A percentile compares a stretch with the other conserved stretches of the same genome.
These are phyloP conservation scores for Colletotrichum chrysophilum DNA, from an alignment of 2,329 filamentous ascomycete genomes.

Conservation along the genomic window DNA sequence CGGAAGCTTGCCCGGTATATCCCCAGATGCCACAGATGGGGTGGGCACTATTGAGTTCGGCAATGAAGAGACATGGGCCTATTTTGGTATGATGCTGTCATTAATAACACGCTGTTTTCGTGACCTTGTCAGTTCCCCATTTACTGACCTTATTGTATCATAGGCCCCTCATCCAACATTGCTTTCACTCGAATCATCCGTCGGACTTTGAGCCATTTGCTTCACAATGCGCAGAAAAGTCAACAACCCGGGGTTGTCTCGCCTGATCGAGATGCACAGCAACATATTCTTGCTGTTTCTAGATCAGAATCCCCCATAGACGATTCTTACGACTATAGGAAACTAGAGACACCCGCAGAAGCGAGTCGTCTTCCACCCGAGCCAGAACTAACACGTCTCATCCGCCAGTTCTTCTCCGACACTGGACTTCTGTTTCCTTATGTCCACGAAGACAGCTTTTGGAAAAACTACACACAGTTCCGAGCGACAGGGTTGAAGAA, in stretches of 20 bases:
- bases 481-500: conserved; percentile 28
- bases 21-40: conserved; percentile 26
- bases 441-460: conserved; percentile 29
- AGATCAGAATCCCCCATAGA: conserved; percentile 1
- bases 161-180: conserved; percentile 28
- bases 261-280: not conserved
- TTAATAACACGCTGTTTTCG: not conserved
- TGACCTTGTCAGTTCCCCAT: not conserved
- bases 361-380: conserved; percentile 23
- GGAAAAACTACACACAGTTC: conserved; percentile 25
- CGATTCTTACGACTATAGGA: not conserved
- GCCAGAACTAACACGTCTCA: conserved; percentile 22
- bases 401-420: conserved; percentile 29
- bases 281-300: not conserved
- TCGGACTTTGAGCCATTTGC: conserved; percentile 16
- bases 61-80: conserved; percentile 23
- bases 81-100: conserved; percentile 21
- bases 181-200: conserved; percentile 25
- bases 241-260: not conserved
- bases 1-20: conserved; percentile 14
- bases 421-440: conserved; percentile 34
- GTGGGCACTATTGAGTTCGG: conserved; percentile 27
- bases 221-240: not conserved
- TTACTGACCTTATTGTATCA: not conserved
- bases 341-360: not conserved